These are phyloP conservation scores for Liriodendron chinense DNA, from an alignment of 164 flowering plant genomes.

Conservation along the genomic window DNA sequence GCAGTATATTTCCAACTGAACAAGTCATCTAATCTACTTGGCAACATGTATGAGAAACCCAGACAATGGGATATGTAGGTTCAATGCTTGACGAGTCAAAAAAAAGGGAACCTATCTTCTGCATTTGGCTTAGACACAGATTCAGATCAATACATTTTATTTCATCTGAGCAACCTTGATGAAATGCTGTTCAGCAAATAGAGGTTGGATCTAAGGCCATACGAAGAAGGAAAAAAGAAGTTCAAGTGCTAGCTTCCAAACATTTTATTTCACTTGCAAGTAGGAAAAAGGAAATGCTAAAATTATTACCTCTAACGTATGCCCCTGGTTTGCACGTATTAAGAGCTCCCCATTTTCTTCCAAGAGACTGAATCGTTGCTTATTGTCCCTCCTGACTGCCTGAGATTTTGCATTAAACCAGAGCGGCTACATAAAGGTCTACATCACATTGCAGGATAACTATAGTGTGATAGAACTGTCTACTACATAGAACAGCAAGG, in stretches of 20 bases:
- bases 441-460: not conserved
- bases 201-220: not conserved
- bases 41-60: too few species aligned
- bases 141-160: too few species aligned
- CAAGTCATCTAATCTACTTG: too few species aligned
- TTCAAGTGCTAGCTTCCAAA: not conserved
- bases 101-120: too few species aligned
- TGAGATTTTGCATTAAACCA: constrained; percentile 9
- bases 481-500: not conserved
- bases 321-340: constrained; percentile 98
- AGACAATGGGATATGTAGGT: too few species aligned
- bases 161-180: not conserved
- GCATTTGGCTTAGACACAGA: too few species aligned
- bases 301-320: constrained; percentile 50
- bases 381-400: constrained; percentile 86
- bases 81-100: too few species aligned
- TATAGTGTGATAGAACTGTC: not conserved
- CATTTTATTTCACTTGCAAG: not conserved
- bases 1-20: too few species aligned
- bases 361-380: constrained; percentile 78
- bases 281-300: not conserved
- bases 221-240: constrained; percentile 1
- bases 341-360: constrained; percentile 85
- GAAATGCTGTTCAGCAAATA: not conserved
- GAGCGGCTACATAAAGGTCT: not conserved